Base-by-base conservation (phyloP, 2,329 filamentous ascomycete genomes). In the Aaosphaeria arxii region DNA sequence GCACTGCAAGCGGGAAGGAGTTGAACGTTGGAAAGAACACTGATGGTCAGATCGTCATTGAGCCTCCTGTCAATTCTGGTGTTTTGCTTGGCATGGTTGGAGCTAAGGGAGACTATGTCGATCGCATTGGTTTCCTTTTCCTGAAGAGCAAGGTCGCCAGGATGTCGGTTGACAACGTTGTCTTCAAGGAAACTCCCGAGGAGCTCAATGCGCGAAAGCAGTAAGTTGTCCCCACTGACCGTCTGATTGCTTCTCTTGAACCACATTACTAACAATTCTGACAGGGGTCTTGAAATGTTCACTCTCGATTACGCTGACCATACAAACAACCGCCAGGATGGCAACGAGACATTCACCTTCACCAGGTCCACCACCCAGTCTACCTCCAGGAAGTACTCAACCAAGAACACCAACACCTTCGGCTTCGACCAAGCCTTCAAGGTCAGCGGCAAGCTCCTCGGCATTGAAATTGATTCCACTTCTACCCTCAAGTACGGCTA, bases 11-110 rank as follows among this genome's bases (percentile, higher is more conserved):
- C 5, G 54, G 52, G 5, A 44, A 44, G 11, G 49, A 55, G 45
- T 49, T 59, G 30, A 51, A 56, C 31, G 50, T 59, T 39, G 56
- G 56, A 39, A 59, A 58, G 30, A 42, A 57, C 35, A 51, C 43
- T 6, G 39, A 45, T 35, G 49, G 48, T 13, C 54, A 59, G 40
- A 35, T 48, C 17, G 40, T 43, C 2, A 56, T 44, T 33, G 52
- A 57, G 38, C 47, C 46, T 9, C 40, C 51, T 4, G 49, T 53
- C 2, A 42, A 40, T 11, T 54, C 54, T 30, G 56, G 56, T 17
- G 52, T 59, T 40, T 43, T 59, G 44, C 45, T 59, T 11, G 54
- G 52, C 46, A 51, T 48, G 9, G 53, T 45, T 36, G 54, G 56
- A 29, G 11, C 6, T 5, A 17, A 31, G 9, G 53, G 47, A 6